Evolutionary conservation across 352 stramenopile species (phyloP).

Genomic region (Sclerospora graminicola): DNA sequence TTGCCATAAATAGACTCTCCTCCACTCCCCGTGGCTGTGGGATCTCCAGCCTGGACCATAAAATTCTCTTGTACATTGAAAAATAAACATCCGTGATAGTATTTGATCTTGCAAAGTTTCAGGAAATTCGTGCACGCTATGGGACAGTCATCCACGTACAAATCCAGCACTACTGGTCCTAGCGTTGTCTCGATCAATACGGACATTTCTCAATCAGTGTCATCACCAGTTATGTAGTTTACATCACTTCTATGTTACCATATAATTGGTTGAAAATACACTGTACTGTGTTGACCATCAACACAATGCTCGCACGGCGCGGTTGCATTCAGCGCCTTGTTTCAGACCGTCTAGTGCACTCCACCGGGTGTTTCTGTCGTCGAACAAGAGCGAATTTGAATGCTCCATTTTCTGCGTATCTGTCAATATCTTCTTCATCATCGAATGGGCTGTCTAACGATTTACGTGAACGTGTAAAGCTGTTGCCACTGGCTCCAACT

Average conservation of each 20-base stretch:
- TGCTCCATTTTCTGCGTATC: slow-evolving; percentile 1
- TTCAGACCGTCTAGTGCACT: slow-evolving; percentile 2
- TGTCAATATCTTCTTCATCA: not conserved
- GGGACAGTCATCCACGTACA: slow-evolving; percentile 81
- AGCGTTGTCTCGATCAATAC: slow-evolving; percentile 90
- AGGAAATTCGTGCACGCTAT: slow-evolving; percentile 88
- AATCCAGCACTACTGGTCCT: slow-evolving; percentile 87
- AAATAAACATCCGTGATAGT: slow-evolving; percentile 91
- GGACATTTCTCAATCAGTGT: slow-evolving; percentile 22
- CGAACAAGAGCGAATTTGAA: not conserved
- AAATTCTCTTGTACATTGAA: slow-evolving; percentile 96
- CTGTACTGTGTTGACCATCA: not conserved
- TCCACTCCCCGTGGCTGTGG: slow-evolving; percentile 89
- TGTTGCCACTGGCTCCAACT: slow-evolving; percentile 34
- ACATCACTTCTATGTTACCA: too few species aligned
- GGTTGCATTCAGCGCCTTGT: not conserved
- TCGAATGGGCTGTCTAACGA: slow-evolving; percentile 26
- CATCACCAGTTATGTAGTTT: not conserved
- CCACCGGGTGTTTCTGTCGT: not conserved
- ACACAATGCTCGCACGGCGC: slow-evolving; percentile 12
- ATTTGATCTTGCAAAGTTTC: slow-evolving; percentile 92
- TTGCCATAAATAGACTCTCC: slow-evolving; percentile 92
- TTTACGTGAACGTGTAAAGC: slow-evolving; percentile 42
- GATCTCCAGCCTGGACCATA: slow-evolving; percentile 86
- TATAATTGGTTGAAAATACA: too few species aligned